Conservation (phyloP, 805 yeast species). For the Torulaspora gathmanii region DNA sequence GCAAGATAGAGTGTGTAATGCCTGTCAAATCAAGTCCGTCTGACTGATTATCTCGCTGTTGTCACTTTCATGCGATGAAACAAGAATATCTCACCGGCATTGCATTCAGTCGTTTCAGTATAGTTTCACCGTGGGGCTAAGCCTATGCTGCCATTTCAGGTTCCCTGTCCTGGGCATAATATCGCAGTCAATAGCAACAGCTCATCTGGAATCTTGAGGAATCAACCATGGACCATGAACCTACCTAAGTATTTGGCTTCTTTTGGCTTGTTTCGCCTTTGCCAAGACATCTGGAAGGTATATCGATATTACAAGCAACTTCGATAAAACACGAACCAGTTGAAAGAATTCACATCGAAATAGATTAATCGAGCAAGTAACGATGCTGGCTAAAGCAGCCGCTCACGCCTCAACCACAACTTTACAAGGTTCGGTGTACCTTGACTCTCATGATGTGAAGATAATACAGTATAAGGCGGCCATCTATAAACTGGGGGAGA, state of each 20-base stretch:
- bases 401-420: constrained; percentile 36
- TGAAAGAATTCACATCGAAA: not conserved
- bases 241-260: not conserved
- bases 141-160: not conserved
- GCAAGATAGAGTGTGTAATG: not conserved
- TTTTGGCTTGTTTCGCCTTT: not conserved
- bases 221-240: not conserved
- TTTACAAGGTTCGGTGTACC: constrained; percentile 32
- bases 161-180: not conserved
- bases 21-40: no score
- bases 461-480: constrained; percentile 57
- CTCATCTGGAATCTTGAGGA: not conserved
- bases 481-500: constrained; percentile 42
- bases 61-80: no score
- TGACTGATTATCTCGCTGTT: no score
- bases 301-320: not conserved
- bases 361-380: not conserved
- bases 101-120: not conserved
- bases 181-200: no score
- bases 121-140: not conserved
- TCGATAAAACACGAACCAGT: not conserved
- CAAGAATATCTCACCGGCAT: no score
- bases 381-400: constrained; percentile 36
- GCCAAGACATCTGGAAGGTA: not conserved
- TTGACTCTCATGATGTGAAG: constrained; percentile 52